These are phyloP conservation scores for Silene latifolia DNA, from an alignment of 148 eudicot genomes.

Conservation along the genomic window DNA sequence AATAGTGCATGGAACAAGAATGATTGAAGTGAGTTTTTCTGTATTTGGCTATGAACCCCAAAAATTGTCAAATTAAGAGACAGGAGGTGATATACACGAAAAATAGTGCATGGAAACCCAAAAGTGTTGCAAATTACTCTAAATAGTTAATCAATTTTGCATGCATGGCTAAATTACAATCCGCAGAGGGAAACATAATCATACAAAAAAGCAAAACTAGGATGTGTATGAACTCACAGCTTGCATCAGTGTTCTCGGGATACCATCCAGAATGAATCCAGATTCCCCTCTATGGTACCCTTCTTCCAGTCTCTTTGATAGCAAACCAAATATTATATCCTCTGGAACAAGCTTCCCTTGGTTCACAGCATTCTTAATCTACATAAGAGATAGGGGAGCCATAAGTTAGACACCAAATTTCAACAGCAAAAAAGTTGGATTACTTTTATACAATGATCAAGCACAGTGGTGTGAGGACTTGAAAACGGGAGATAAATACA, in stretches of 20 bases:
- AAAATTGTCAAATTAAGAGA: too few relatives aligned
- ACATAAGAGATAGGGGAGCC: slow-evolving; percentile 3
- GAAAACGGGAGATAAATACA: background rate
- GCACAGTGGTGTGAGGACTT: background rate
- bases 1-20: too few relatives aligned
- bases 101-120: background rate
- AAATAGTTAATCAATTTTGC: background rate
- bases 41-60: background rate
- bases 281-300: slow-evolving; percentile 59
- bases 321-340: slow-evolving; percentile 72
- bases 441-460: background rate
- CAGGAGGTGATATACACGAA: too few relatives aligned
- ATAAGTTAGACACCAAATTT: background rate
- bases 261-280: slow-evolving; percentile 89
- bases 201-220: background rate
- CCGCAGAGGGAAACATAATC: too few relatives aligned
- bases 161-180: too few relatives aligned
- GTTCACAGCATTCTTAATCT: slow-evolving; percentile 78
- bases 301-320: too few relatives aligned
- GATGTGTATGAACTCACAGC: slow-evolving; percentile 56
- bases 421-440: background rate
- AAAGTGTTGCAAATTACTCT: too few relatives aligned
- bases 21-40: too few relatives aligned
- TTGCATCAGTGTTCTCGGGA: slow-evolving; percentile 75
- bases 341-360: slow-evolving; percentile 82